These are phyloP conservation scores for Cordyceps tenuipes DNA, from an alignment of 2,329 filamentous ascomycete genomes.

Conservation along the genomic window DNA sequence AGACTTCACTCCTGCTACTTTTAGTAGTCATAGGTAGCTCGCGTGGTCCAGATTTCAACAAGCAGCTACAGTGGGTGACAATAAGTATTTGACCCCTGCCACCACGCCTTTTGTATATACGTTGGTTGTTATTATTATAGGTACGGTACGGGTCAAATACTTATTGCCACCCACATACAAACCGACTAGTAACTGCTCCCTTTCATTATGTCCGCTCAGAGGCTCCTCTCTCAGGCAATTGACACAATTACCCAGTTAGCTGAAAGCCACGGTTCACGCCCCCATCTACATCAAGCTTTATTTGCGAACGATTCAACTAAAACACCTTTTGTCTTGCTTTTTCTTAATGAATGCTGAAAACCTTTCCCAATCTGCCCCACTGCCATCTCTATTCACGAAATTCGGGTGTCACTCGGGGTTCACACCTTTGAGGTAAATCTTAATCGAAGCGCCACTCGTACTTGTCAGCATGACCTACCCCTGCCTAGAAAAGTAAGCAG, in stretches of 20 bases:
- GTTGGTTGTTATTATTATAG: no score
- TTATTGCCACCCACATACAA: no score
- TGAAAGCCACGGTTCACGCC: background rate
- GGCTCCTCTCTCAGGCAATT: background rate
- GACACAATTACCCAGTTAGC: background rate
- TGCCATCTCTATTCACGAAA: background rate
- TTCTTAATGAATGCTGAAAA: background rate
- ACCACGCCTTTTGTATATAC: no score
- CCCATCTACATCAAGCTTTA: background rate
- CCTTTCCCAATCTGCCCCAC: background rate
- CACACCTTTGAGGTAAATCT: background rate
- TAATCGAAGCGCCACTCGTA: background rate
- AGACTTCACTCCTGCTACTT: no score
- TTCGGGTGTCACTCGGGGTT: background rate
- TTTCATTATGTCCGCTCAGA: background rate
- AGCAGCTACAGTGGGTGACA: no score
- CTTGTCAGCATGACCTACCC: no score
- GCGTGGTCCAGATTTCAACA: background rate
- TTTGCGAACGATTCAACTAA: background rate
- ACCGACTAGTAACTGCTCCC: background rate
- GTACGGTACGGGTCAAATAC: no score
- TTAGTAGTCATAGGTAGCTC: constrained; percentile 1
- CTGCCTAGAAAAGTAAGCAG: no score
- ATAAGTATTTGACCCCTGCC: no score
- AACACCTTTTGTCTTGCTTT: background rate